Base-by-base conservation (phyloP, 768 basidiomycete species). In the Mrakia frigida region DNA sequence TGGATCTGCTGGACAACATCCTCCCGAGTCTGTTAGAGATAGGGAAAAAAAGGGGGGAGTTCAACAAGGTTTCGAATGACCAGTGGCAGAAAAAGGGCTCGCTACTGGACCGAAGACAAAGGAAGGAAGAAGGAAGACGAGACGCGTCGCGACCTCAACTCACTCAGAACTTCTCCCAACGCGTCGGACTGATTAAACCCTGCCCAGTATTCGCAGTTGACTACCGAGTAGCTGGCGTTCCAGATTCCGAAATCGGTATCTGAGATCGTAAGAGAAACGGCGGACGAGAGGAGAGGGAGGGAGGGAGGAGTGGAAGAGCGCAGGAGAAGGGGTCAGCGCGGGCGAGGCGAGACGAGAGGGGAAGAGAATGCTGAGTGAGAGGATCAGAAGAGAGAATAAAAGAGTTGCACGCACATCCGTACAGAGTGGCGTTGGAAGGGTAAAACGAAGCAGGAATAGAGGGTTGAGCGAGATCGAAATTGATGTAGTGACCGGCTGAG, bases 381-480 rank as follows among this genome's bases (percentile, higher is more conserved):
- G 18, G 61, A 61, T n/a, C n/a, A n/a, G n/a, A n/a, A n/a, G n/a
- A n/a, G n/a, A n/a, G n/a, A n/a, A n/a, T n/a, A n/a, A n/a, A n/a
- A n/a, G n/a, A n/a, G n/a, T n/a, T n/a, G 61, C 0, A 37, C 61
- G 35, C 5, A 63, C 61, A 63, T 4, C 91, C 92, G 81, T 93
- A 93, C 14, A 88, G 80, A 6, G 88, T 81, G 77, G 83, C 85
- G 80, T 93, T 86, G 6, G 89, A 90, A 0, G 92, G 92, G 81
- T 92, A 93, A 80, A 92, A 94, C 79, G 88, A 85, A 67, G 85
- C 82, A 41, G 91, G 87, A 75, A 93, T 91, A 7, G 92, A 92
- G 3, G 92, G 92, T 82, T 86, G 92, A 59, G 90, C 89, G 71
- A 93, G 88, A 83, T 94, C 92, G 82, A 94, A 93, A 81, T 93